A percentile compares a stretch with the other conserved stretches of the same genome.
These are phyloP conservation scores for Mycena olivaceomarginata DNA, from an alignment of 768 basidiomycete species.

Conservation along the genomic window DNA sequence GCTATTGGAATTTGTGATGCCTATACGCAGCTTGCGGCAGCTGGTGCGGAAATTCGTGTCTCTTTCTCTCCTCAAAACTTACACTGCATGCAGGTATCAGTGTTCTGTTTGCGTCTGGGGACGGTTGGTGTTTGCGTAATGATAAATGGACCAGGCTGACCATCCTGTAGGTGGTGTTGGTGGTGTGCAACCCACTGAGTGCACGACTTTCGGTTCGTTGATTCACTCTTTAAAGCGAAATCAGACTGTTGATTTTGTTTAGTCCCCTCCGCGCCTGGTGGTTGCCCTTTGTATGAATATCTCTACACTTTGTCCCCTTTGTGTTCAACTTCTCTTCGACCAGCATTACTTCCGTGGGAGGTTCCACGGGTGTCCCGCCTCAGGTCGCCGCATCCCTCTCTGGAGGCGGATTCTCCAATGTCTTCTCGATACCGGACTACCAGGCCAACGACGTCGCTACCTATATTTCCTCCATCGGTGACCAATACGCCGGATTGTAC, in stretches of 20 bases:
- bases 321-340: conserved; percentile 63
- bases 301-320: conserved; percentile 49
- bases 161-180: conserved; percentile 34
- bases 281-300: conserved; percentile 53
- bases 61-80: neutral
- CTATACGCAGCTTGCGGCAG: conserved; percentile 60
- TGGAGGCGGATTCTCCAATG: conserved; percentile 53
- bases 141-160: conserved; percentile 41
- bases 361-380: conserved; percentile 62
- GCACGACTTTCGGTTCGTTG: conserved; percentile 46
- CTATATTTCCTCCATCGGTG: conserved; percentile 43
- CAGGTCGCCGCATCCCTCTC: conserved; percentile 60
- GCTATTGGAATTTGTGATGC: conserved; percentile 50
- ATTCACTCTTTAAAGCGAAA: no score
- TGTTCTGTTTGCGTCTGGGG: conserved; percentile 57
- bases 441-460: conserved; percentile 42
- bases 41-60: conserved; percentile 42
- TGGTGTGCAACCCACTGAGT: conserved; percentile 51
- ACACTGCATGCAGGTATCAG: conserved; percentile 39
- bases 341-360: conserved; percentile 66
- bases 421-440: conserved; percentile 47
- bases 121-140: conserved; percentile 35
- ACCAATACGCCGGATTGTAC: conserved; percentile 55
- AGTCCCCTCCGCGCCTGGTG: conserved; percentile 61
- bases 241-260: no score